Conservation (phyloP, 805 yeast species). For the Cephaloascus fragrans region DNA sequence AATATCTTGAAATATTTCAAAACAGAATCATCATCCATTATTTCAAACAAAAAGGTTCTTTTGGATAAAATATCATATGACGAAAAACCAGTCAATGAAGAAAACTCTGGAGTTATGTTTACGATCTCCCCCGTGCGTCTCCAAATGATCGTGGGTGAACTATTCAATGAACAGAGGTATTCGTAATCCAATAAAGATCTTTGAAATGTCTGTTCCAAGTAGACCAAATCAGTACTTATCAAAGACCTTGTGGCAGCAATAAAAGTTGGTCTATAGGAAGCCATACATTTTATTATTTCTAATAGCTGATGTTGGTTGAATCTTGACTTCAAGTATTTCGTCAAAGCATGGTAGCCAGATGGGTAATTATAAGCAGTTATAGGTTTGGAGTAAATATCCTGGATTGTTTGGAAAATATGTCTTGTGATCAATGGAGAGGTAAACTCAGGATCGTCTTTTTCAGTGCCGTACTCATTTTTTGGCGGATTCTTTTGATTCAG, state of each 20-base stretch:
- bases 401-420: conserved; percentile 43
- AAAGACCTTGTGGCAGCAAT: conserved; percentile 67
- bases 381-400: conserved; percentile 37
- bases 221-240: conserved; percentile 60
- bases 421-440: conserved; percentile 49
- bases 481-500: conserved; percentile 2
- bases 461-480: conserved; percentile 2
- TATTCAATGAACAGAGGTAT: conserved; percentile 37
- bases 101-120: conserved; percentile 66
- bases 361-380: conserved; percentile 52
- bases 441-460: conserved; percentile 23
- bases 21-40: conserved; percentile 74
- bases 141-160: conserved; percentile 81
- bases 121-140: conserved; percentile 80
- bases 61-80: conserved; percentile 47
- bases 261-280: conserved; percentile 65
- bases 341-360: conserved; percentile 50
- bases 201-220: conserved; percentile 34
- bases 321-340: conserved; percentile 41
- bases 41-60: conserved; percentile 62
- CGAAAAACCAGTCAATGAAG: conserved; percentile 57
- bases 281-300: conserved; percentile 49
- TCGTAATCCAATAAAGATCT: conserved; percentile 33
- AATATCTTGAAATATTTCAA: conserved; percentile 64
- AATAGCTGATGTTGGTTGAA: conserved; percentile 31